Evolutionary conservation across 768 basidiomycete species (phyloP).

Genomic region (Trametes cingulata): DNA sequence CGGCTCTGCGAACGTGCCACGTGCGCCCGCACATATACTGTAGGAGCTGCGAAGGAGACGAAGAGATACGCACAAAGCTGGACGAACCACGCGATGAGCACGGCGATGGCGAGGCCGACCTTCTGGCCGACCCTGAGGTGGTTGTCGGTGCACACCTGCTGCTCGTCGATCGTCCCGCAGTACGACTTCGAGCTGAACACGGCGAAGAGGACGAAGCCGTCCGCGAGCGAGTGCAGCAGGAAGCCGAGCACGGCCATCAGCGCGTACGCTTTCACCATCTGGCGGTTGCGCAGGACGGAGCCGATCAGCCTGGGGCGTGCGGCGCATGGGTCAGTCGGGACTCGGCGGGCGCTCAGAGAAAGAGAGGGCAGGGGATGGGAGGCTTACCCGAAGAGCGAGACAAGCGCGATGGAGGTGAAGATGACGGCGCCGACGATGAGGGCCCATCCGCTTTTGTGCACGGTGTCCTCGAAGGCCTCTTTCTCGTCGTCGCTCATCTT

Average conservation of each 20-base stretch:
- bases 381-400: constrained; percentile 31
- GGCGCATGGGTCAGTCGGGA: background rate
- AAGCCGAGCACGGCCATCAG: constrained; percentile 27
- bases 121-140: constrained; percentile 25
- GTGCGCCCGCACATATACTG: no score
- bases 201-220: constrained; percentile 28
- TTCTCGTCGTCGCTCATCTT: background rate
- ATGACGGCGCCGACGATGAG: constrained; percentile 24
- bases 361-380: background rate
- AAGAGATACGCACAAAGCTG: constrained; percentile 26
- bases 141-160: constrained; percentile 12
- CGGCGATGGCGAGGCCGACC: constrained; percentile 23
- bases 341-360: no score
- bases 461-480: constrained; percentile 5
- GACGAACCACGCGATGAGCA: constrained; percentile 23
- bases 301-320: constrained; percentile 28
- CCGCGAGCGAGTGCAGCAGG: constrained; percentile 19
- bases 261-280: constrained; percentile 31
- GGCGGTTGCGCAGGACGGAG: constrained; percentile 29
- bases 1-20: no score
- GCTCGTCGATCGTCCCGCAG: constrained; percentile 20
- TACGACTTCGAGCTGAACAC: constrained; percentile 24
- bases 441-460: constrained; percentile 15
- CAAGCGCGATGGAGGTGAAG: constrained; percentile 27
- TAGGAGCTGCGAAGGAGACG: background rate